Evolutionary conservation across 768 basidiomycete genomes (phyloP), one percentile per base, ranked within the genome.

Genomic region (Kwoniella heveanensis): DNA sequence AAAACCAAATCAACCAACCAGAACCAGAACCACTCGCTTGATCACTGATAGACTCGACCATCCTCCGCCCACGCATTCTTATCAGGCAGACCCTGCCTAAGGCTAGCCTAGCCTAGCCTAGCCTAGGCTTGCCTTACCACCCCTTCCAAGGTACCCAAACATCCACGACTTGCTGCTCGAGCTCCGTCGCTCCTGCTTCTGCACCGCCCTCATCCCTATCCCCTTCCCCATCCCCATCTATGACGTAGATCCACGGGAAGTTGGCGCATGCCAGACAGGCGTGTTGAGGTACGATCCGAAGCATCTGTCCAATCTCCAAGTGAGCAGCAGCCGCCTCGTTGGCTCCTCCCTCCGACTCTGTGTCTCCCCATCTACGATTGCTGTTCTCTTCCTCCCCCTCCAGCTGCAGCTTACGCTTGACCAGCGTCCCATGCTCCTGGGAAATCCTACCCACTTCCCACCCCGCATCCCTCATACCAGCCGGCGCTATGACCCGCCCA

Each of bases 61-160:
- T n/a, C n/a, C n/a, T n/a, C n/a, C n/a, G n/a, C n/a, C n/a, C n/a
- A n/a, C n/a, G n/a, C n/a, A n/a, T n/a, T n/a, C n/a, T n/a, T n/a
- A n/a, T n/a, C n/a, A n/a, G n/a, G n/a, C n/a, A n/a, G n/a, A n/a
- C n/a, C n/a, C n/a, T n/a, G n/a, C n/a, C n/a, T n/a, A n/a, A n/a
- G n/a, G n/a, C n/a, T n/a, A n/a, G n/a, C n/a, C n/a, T n/a, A n/a
- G n/a, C n/a, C n/a, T n/a, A n/a, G n/a, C n/a, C n/a, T n/a, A n/a
- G n/a, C n/a, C n/a, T n/a, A n/a, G n/a, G n/a, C n/a, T n/a, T n/a
- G n/a, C n/a, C n/a, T 39, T 73, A 94, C 91, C 91, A 92, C 0
- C 90, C 91, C 79, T 92, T 94, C 89, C 90, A 91, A 7, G 90
- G 86, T 48, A 91, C 87, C 91, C 91, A 92, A 27, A 92, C 81